Evolutionary conservation across 2,329 filamentous ascomycete species (phyloP).

Genomic region (Epichloe gansuensis): DNA sequence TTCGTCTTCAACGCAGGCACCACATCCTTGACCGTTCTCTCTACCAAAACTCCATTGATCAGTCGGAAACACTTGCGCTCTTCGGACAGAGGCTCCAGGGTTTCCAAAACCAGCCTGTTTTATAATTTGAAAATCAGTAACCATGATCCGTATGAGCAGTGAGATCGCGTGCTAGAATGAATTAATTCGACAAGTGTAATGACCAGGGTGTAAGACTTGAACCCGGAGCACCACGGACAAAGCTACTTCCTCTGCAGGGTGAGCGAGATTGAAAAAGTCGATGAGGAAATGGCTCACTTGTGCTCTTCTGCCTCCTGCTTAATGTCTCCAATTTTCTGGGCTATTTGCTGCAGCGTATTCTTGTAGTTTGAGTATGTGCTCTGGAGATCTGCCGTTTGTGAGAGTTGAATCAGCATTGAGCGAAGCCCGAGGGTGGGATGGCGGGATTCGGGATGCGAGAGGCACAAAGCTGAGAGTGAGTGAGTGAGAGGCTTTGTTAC

Average conservation of each 20-base stretch:
- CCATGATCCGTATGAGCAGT: conserved; percentile 19
- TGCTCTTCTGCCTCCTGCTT: conserved; percentile 97
- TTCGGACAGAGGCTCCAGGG: conserved; percentile 64
- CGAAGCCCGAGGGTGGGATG: neutral
- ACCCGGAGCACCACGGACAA: neutral
- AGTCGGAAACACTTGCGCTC: conserved; percentile 97
- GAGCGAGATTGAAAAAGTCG: neutral
- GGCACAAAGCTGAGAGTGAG: too few relatives aligned
- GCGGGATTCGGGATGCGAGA: too few relatives aligned
- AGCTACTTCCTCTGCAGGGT: neutral
- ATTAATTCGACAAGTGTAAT: neutral
- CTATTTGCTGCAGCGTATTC: conserved; percentile 74
- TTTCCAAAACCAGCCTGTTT: conserved; percentile 80
- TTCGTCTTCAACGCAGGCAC: conserved; percentile 86
- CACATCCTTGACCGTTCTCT: conserved; percentile 87
- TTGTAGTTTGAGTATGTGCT: conserved; percentile 67
- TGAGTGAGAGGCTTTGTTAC: conserved; percentile 23
- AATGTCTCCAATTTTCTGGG: conserved; percentile 92
- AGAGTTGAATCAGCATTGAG: neutral
- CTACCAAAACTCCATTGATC: conserved; percentile 93
- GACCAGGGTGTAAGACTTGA: neutral
- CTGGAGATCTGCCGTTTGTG: conserved; percentile 52
- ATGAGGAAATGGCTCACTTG: conserved; percentile 48
- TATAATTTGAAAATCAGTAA: neutral
- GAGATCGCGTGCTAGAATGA: conserved; percentile 15